A percentile compares a stretch with the other conserved stretches of the same genome.
Conservation (phyloP, 257 asterid species). For the Solanum ossicruentum region DNA sequence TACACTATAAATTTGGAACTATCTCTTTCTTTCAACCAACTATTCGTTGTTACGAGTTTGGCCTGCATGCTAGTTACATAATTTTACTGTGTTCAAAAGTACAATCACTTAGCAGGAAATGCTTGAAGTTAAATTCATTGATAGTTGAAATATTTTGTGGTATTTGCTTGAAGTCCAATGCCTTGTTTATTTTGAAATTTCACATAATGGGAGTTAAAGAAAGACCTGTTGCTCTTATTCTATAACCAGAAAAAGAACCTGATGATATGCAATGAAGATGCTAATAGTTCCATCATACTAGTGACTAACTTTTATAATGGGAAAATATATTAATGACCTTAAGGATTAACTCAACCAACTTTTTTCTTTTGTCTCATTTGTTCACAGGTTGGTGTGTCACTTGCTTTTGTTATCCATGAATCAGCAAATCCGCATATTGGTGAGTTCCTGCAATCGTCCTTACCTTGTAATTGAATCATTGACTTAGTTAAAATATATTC, state of each 20-base stretch:
- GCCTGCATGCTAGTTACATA: not conserved
- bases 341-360: not conserved
- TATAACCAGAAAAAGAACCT: not conserved
- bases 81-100: not conserved
- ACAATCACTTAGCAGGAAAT: not conserved
- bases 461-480: not conserved
- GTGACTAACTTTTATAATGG: not conserved
- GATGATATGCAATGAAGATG: not conserved
- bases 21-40: not conserved
- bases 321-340: not conserved
- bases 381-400: conserved; percentile 87
- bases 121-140: not conserved
- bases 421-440: conserved; percentile 99
- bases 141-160: not conserved
- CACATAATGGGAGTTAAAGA: not conserved
- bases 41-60: not conserved
- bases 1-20: not conserved
- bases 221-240: not conserved
- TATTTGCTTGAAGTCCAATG: not conserved
- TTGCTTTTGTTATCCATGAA: conserved; percentile 99
- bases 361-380: conserved; percentile 11
- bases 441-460: conserved; percentile 17
- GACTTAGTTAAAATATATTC: not conserved
- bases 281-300: not conserved
- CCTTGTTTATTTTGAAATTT: not conserved